Percentiles rank a stretch among this genome's conserved stretches.
phyloP scores from a whole-genome alignment of 148 eudicot species.

The Arbutus unedo region DNA sequence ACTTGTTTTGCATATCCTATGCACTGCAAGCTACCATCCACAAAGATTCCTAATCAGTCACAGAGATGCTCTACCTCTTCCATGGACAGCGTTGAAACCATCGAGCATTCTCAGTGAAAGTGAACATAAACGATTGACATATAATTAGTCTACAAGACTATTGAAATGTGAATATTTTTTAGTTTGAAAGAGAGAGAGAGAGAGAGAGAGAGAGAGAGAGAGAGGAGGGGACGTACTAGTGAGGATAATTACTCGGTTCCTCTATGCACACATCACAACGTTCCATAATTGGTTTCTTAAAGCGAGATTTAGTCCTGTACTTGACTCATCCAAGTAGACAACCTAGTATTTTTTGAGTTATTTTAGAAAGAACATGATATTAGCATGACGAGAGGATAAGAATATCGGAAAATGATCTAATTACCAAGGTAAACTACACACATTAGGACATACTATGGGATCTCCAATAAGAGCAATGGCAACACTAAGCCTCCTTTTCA shows the following conservation, averaged over 20 bases:
- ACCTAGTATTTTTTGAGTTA: conserved; percentile 33
- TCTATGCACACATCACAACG: conserved; percentile 79
- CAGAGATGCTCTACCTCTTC: conserved; percentile 90
- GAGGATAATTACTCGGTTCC: conserved; percentile 73
- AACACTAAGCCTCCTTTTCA: conserved; percentile 97
- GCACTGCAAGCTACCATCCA: conserved; percentile 84
- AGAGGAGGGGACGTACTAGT: conserved; percentile 47
- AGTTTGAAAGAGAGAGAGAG: background rate
- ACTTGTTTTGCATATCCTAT: conserved; percentile 87
- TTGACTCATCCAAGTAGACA: conserved; percentile 96
- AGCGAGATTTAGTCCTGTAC: conserved; percentile 91
- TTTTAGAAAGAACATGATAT: too few species aligned
- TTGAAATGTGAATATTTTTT: background rate
- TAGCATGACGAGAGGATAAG: background rate
- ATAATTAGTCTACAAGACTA: background rate
- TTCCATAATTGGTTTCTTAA: conserved; percentile 85
- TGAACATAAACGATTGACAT: background rate
- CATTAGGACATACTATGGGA: conserved; percentile 57
- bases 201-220: background rate
- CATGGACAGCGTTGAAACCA: conserved; percentile 80
- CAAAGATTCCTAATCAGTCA: conserved; percentile 82
- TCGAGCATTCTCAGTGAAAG: conserved; percentile 14
- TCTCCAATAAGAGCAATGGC: conserved; percentile 91
- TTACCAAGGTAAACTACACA: background rate
- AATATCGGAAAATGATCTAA: too few species aligned